A percentile compares a stretch with the other conserved stretches of the same genome.
These are phyloP conservation scores for Rhododendron ferrugineum DNA, from an alignment of 148 eudicot genomes.

Conservation along the genomic window DNA sequence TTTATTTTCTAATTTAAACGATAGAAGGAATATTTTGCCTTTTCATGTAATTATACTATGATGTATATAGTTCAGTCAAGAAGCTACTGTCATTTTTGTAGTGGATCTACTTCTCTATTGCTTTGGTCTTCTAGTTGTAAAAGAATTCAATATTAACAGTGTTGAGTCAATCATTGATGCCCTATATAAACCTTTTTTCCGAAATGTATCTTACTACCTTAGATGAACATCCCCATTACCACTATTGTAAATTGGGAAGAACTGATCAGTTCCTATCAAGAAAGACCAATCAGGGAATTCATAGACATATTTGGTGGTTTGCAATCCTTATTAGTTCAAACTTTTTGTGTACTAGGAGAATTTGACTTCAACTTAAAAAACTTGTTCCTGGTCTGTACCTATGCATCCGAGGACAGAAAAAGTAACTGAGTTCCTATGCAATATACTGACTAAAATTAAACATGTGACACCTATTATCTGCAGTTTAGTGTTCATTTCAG, in stretches of 20 bases:
- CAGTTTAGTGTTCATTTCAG: not conserved
- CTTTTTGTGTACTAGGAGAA: not conserved
- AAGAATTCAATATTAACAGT: not conserved
- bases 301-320: not conserved
- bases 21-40: not conserved
- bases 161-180: not conserved
- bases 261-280: not conserved
- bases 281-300: not conserved
- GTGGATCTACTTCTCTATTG: not conserved
- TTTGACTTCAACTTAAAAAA: not conserved
- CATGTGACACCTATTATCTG: not conserved
- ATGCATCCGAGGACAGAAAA: not conserved
- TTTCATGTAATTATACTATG: slow-evolving; percentile 3
- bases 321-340: not conserved
- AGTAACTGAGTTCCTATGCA: not conserved
- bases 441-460: not conserved
- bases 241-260: not conserved
- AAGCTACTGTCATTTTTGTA: not conserved
- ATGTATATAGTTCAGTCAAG: not conserved
- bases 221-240: not conserved
- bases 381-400: not conserved
- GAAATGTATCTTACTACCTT: not conserved
- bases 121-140: not conserved
- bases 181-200: not conserved
- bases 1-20: not conserved